Base-by-base conservation (phyloP, 2,329 filamentous ascomycete species). In the Colletotrichum sp. region DNA sequence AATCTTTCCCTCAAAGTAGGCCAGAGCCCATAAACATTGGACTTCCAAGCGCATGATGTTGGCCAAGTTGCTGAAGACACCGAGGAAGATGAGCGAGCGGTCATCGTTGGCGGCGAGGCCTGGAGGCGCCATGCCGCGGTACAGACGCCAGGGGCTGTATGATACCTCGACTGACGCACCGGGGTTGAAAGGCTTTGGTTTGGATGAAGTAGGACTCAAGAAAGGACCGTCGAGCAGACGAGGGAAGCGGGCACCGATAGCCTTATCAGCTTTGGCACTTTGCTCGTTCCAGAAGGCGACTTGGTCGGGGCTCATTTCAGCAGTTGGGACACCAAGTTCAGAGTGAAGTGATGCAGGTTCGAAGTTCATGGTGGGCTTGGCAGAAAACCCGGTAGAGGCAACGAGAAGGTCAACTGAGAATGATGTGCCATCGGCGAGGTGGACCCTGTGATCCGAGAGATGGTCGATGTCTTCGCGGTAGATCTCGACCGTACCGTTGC, bases 11-110 rank as follows among this genome's bases (percentile, higher is more conserved):
- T 87, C 83, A 30, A 94, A 86, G 78, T 90, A 93, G 0, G 91
- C 91, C 0, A 89, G 84, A 26, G 92, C 85, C 90, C 90, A 91
- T 4, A 92, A 83, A 3, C 87, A 89, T 68, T 89, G 86, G 4
- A 87, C 78, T 69, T 90, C 88, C 8, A 88, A 84, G 5, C 87
- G 79, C 32, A 87, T 78, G 2, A 84, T 79, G 44, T 87, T 89
- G 78, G 85, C 85, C 72, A 89, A 83, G 75, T 86, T 87, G 78
- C 84, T 85, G 22, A 87, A 81, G 65, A 89, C 83, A 32, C 89
- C 89, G 26, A 86, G 77, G 78, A 91, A 91, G 7, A 86, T 88
- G 8, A 90, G 81, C 3, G 86, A 87, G 22, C 86, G 85, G 24
- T 85, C 82, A 6, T 82, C 82, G 8, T 83, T 77, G 10, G 86